These are phyloP conservation scores for Botrytis galanthina DNA, from an alignment of 2,329 filamentous ascomycete species.

Conservation along the genomic window DNA sequence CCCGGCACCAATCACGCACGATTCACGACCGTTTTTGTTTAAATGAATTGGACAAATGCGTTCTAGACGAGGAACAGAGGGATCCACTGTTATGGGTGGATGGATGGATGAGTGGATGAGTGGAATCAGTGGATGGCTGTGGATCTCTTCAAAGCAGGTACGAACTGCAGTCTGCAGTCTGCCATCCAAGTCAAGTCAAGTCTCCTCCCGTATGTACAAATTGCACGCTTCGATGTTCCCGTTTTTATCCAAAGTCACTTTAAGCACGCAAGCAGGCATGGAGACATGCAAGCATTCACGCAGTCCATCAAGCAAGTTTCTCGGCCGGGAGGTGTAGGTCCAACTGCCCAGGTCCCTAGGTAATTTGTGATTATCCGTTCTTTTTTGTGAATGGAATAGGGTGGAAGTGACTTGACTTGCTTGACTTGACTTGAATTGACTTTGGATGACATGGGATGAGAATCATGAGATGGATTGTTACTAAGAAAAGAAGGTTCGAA, in stretches of 20 bases:
- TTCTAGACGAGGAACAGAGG: background rate
- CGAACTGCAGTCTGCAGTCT: background rate
- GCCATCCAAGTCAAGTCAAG: background rate
- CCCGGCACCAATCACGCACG: background rate
- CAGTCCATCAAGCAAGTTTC: background rate
- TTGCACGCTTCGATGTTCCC: background rate
- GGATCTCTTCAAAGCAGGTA: constrained; percentile 10
- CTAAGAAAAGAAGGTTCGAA: background rate
- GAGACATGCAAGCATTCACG: background rate
- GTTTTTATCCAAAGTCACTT: background rate
- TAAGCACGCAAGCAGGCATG: background rate
- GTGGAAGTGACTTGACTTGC: background rate
- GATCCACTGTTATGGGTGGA: background rate
- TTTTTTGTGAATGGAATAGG: background rate
- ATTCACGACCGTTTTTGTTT: background rate
- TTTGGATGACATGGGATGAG: too few species aligned
- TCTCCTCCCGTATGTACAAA: background rate
- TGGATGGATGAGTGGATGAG: background rate
- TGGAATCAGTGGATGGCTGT: background rate
- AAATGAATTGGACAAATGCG: background rate
- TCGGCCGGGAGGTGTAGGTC: background rate
- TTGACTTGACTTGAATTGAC: background rate
- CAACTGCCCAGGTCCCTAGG: background rate
- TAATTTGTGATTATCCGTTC: background rate
- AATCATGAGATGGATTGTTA: background rate